phyloP scores from a whole-genome alignment of 2,329 filamentous ascomycete species.

The Ophiostoma perfectum region DNA sequence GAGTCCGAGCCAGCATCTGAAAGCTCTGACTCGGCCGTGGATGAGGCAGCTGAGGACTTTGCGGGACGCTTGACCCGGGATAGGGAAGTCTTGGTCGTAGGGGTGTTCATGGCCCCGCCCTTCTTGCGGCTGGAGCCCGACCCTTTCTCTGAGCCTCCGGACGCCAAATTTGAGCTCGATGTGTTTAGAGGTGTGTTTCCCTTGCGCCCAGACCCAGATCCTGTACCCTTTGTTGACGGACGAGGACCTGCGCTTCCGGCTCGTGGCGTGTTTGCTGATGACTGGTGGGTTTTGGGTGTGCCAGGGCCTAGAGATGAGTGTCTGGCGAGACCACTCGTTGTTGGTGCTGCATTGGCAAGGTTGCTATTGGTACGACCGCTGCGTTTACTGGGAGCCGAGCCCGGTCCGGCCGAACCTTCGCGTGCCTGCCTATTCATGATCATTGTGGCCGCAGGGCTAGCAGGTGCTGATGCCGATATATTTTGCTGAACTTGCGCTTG shows the following conservation, averaged over 20 bases:
- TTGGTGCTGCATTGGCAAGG: constrained; percentile 43
- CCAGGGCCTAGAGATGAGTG: constrained; percentile 60
- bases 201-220: constrained; percentile 41
- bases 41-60: constrained; percentile 55
- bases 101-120: constrained; percentile 33
- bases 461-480: constrained; percentile 52
- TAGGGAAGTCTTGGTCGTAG: constrained; percentile 52
- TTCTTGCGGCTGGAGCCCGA: constrained; percentile 43
- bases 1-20: constrained; percentile 57
- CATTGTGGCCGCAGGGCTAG: constrained; percentile 56
- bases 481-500: constrained; percentile 45
- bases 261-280: constrained; percentile 31
- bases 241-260: constrained; percentile 58
- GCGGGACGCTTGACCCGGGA: constrained; percentile 57
- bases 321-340: constrained; percentile 55
- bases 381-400: constrained; percentile 44
- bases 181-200: constrained; percentile 38
- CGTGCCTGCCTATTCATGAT: constrained; percentile 53
- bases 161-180: constrained; percentile 12
- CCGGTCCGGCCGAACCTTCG: constrained; percentile 55
- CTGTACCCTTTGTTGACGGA: constrained; percentile 43
- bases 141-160: constrained; percentile 28
- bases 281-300: constrained; percentile 48
- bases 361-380: constrained; percentile 45
- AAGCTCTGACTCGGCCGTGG: constrained; percentile 59